Evolutionary conservation across 495 filamentous ascomycete genomes (phyloP), one percentile per base, ranked within the genome.

Genomic region (Achaetomiella virescens): DNA sequence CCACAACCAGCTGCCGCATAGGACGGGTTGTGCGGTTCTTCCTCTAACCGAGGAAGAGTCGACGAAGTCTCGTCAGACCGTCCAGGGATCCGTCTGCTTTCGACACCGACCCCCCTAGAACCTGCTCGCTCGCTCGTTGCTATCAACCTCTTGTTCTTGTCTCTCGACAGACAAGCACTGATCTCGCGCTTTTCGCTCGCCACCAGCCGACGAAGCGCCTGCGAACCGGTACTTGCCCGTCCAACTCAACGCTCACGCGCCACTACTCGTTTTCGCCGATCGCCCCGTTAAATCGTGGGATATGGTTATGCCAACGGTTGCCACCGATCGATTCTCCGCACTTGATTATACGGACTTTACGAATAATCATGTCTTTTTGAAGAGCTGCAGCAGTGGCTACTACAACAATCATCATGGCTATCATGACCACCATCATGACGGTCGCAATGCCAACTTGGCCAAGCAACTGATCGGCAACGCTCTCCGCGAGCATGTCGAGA

Each of bases 1-100:
- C 78, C 75, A 72, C 70, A 71, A 80, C 82, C 88, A 92, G 88
- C 91, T 95, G 91, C 91, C 91, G 91, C 90, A 97, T 97, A 97
- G 88, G 87, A 90, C 83, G 84, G 80, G 82, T 86, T 85, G 81
- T 84, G 80, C 82, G 86, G 84, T 90, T 92, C 91, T 97, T 95
- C 91, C 90, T 91, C 91, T 93, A 75, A 74, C 72, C 61, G 89
- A 86, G 89, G 89, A 88, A 91, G 89, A 88, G 86, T 92, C 88
- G 84, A 84, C 84, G 82, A 86, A 85, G 81, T 85, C 84, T 85
- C 81, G 86, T 83, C 85, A 85, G 84, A 82, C 85, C 82, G 81
- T 81, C 77, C 77, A 84, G 77, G 88, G 86, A 82, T 85, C 85
- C 79, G 88, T 73, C 70, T 73, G 71, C 67, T 78, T 89, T 75